These are phyloP conservation scores for Cyberlindnera maclurae DNA, from an alignment of 805 yeast species.

Conservation along the genomic window DNA sequence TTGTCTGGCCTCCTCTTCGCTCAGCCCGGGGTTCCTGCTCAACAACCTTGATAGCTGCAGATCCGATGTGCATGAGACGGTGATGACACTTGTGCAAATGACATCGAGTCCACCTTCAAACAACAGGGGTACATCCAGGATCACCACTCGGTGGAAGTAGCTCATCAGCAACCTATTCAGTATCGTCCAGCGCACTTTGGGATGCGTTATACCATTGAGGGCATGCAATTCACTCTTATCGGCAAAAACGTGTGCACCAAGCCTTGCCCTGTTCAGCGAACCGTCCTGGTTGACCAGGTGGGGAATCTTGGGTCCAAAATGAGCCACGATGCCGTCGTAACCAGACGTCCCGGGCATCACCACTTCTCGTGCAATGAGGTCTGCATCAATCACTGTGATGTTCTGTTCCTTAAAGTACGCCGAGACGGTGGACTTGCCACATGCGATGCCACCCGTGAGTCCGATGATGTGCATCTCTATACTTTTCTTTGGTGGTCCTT, in stretches of 20 bases:
- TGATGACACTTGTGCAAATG: slow-evolving; percentile 64
- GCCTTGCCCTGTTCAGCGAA: slow-evolving; percentile 57
- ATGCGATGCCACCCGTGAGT: slow-evolving; percentile 94
- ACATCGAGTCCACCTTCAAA: slow-evolving; percentile 71
- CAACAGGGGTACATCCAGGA: slow-evolving; percentile 84
- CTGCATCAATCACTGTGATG: slow-evolving; percentile 79
- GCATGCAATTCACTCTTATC: slow-evolving; percentile 48
- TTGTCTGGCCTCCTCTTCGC: slow-evolving; percentile 57
- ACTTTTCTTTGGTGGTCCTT: too few relatives aligned
- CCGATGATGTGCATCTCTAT: slow-evolving; percentile 82
- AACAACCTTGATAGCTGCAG: slow-evolving; percentile 58
- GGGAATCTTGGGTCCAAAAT: slow-evolving; percentile 51
- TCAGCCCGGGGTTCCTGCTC: slow-evolving; percentile 59
- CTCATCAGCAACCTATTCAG: slow-evolving; percentile 30
- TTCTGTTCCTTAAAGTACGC: slow-evolving; percentile 44
- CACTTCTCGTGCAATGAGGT: slow-evolving; percentile 76
- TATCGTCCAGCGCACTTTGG: slow-evolving; percentile 67
- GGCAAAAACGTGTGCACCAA: slow-evolving; percentile 77
- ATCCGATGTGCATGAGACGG: slow-evolving; percentile 54
- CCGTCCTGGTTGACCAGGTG: slow-evolving; percentile 32
- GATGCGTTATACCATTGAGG: slow-evolving; percentile 78
- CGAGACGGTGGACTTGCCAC: slow-evolving; percentile 95
- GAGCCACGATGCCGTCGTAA: slow-evolving; percentile 52
- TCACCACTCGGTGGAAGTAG: slow-evolving; percentile 37
- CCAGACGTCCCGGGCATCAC: slow-evolving; percentile 77